Conservation (phyloP, 345 rosid genomes). For the Punica granatum region DNA sequence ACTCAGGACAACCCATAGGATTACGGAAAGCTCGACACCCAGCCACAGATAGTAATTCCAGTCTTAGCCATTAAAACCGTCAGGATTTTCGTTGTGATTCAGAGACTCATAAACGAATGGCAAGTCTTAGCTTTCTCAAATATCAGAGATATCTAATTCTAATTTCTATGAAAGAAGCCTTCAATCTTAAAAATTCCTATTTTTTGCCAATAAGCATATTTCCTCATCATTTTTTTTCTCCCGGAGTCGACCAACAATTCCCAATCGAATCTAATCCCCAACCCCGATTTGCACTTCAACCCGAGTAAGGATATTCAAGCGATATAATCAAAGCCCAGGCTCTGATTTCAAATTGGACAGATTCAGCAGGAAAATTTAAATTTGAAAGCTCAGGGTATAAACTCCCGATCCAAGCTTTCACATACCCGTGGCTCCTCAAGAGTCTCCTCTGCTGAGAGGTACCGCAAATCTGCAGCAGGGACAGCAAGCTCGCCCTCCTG, state of each 20-base stretch:
- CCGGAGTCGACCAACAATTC: too few species aligned
- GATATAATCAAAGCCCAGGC: not conserved
- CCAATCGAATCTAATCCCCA: not conserved
- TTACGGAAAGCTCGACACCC: not conserved
- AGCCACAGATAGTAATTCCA: not conserved
- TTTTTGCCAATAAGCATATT: too few species aligned
- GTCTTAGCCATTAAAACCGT: not conserved
- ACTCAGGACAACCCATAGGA: not conserved
- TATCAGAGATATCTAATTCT: not conserved
- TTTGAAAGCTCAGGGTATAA: slow-evolving; percentile 7
- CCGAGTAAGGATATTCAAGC: not conserved
- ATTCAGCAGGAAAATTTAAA: not conserved
- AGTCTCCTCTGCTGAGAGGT: slow-evolving; percentile 72
- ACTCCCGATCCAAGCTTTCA: not conserved
- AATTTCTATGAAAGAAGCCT: not conserved
- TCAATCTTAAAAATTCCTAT: not conserved
- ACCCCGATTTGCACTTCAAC: not conserved
- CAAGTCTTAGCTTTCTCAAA: too few species aligned
- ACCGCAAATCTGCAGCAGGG: slow-evolving; percentile 69
- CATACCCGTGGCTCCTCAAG: slow-evolving; percentile 69
- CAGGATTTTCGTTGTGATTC: not conserved
- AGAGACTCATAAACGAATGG: not conserved
- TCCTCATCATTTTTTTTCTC: too few species aligned
- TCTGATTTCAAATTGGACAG: not conserved
- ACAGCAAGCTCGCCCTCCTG: slow-evolving; percentile 71